phyloP scores from a whole-genome alignment of 176 grass and related monocot species.

The Rhipidocladum racemiflorum region DNA sequence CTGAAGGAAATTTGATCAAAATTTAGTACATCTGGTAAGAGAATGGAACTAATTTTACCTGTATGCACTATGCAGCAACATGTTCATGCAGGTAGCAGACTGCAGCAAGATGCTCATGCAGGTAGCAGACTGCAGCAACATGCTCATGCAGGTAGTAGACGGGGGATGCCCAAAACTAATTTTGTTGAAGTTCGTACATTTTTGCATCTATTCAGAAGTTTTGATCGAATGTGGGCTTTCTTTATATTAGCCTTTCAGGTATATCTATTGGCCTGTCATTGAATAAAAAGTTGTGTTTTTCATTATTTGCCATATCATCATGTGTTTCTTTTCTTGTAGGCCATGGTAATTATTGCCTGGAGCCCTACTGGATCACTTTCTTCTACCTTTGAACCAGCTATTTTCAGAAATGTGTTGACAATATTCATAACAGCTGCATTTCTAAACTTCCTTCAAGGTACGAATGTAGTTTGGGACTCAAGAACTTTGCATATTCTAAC shows the following conservation, averaged over 20 bases:
- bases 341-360: conserved; percentile 98
- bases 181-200: conserved; percentile 99
- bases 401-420: conserved; percentile 86
- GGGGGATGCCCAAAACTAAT: conserved; percentile 78
- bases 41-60: conserved; percentile 25
- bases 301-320: conserved; percentile 18
- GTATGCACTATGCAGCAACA: conserved; percentile 24
- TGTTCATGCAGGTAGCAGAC: conserved; percentile 35
- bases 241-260: conserved; percentile 96
- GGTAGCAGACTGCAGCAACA: conserved; percentile 34
- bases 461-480: neutral
- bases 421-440: conserved; percentile 95
- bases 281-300: conserved; percentile 7
- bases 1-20: conserved; percentile 16
- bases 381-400: conserved; percentile 58
- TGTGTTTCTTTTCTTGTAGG: conserved; percentile 50
- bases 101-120: conserved; percentile 38
- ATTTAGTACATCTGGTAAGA: neutral
- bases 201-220: conserved; percentile 94
- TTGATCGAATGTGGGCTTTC: conserved; percentile 97
- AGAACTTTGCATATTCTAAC: no score
- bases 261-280: conserved; percentile 7
- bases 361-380: conserved; percentile 56
- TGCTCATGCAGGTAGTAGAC: conserved; percentile 34
- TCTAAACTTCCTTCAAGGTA: conserved; percentile 95